These are phyloP conservation scores for Lippia alba DNA, from an alignment of 305 asterid species.

Conservation along the genomic window DNA sequence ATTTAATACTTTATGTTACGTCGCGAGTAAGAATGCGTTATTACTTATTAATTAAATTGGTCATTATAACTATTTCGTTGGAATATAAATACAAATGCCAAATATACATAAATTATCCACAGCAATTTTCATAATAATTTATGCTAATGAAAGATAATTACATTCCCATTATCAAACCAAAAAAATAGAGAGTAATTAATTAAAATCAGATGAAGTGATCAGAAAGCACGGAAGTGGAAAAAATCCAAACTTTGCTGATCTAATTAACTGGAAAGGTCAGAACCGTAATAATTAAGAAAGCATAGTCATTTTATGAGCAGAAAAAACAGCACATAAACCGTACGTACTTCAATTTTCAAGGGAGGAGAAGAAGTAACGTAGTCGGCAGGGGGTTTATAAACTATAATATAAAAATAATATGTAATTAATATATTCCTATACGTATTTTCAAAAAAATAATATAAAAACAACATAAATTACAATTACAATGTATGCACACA, in stretches of 20 bases:
- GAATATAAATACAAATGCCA: too few relatives aligned
- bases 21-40: too few relatives aligned
- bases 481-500: not conserved
- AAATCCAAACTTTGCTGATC: too few relatives aligned
- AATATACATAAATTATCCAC: too few relatives aligned
- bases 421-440: too few relatives aligned
- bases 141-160: too few relatives aligned
- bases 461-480: too few relatives aligned
- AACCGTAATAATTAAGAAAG: constrained; percentile 14
- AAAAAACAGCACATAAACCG: constrained; percentile 29
- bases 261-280: not conserved
- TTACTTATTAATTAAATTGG: too few relatives aligned
- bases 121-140: too few relatives aligned
- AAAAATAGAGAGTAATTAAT: constrained; percentile 11
- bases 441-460: too few relatives aligned
- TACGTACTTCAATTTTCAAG: constrained; percentile 46
- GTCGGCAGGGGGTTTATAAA: constrained; percentile 48
- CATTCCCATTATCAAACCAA: constrained; percentile 30
- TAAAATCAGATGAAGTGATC: constrained; percentile 39
- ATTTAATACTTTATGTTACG: too few relatives aligned
- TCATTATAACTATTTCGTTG: too few relatives aligned
- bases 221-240: constrained; percentile 35
- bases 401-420: not conserved
- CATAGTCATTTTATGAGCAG: not conserved
- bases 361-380: constrained; percentile 45